Evolutionary conservation across 2,329 filamentous ascomycete species (phyloP), one percentile per base, ranked within the genome.

Genomic region (Colletotrichum acutatum): DNA sequence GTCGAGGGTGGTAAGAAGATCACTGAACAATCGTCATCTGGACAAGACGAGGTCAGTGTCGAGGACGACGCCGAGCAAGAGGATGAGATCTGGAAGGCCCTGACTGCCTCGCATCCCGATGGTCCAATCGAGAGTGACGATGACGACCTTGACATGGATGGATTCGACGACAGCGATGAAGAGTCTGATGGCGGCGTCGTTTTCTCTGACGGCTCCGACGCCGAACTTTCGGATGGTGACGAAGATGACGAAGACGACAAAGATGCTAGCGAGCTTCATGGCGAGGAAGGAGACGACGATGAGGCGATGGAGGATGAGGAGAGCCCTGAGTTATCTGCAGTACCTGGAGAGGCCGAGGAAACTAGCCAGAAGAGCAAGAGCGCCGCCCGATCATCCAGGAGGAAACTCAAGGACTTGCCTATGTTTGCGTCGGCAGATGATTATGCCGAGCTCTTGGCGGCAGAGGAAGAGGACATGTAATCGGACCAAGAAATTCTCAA

Each of bases 401-500:
- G 92, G 88, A 94, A 94, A 85, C 87, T 98, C 82, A 98, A 95
- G 89, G 91, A 91, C 75, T 86, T 99, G 77, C 97, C 97, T 7
- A 97, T 91, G 46, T 99, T 99, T 85, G 97, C 97, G 24, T 97
- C 94, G 37, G 93, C 89, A 37, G 97, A 98, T 67, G 97, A 98
- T 81, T 99, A 98, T 82, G 96, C 95, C 19, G 93, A 93, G 78
- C 88, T 98, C 84, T 83, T 98, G 81, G 94, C 88, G 4, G 89
- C 90, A 75, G 94, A 97, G 75, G 94, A 97, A 64, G 91, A 91
- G 74, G 91, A 91, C 22, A 54, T 71, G 5, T 52, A 34, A 59
- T n/a, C 9, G 11, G 37, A 16, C 2, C 19, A 6, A n/a, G 30
- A 22, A 22, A 9, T 26, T 54, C 22, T 16, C 22, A 34, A 53